Conservation (phyloP, 345 rosid species). For the Triadica sebifera region DNA sequence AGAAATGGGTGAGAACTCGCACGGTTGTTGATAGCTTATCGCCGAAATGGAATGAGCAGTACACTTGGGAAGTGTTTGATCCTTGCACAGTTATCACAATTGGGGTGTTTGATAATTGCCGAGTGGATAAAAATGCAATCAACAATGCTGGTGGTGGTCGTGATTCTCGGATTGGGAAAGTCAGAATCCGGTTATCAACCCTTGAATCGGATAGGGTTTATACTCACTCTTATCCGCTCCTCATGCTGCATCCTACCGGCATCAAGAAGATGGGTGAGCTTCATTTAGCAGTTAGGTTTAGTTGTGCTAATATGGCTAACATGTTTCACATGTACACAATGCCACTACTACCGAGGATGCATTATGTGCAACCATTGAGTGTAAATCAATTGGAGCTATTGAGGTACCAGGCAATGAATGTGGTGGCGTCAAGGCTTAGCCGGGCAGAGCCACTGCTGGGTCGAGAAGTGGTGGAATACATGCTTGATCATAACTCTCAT, state of each 20-base stretch:
- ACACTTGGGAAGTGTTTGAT: constrained; percentile 69
- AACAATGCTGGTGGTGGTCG: constrained; percentile 29
- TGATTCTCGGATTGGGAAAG: constrained; percentile 63
- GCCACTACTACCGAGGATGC: constrained; percentile 71
- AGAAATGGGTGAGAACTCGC: constrained; percentile 73
- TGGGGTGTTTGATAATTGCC: constrained; percentile 61
- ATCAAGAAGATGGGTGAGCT: constrained; percentile 79
- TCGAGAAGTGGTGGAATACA: constrained; percentile 68
- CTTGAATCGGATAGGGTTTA: constrained; percentile 61
- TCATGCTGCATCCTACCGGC: constrained; percentile 54
- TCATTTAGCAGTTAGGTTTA: constrained; percentile 67
- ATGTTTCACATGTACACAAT: constrained; percentile 58
- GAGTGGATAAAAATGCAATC: constrained; percentile 31
- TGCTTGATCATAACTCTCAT: constrained; percentile 74
- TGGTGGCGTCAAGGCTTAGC: constrained; percentile 49
- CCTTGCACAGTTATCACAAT: constrained; percentile 69
- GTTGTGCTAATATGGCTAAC: constrained; percentile 53
- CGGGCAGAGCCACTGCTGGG: constrained; percentile 70
- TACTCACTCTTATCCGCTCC: constrained; percentile 68
- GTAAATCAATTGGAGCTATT: constrained; percentile 55
- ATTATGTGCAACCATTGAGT: constrained; percentile 54
- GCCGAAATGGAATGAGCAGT: constrained; percentile 81
- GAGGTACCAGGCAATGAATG: constrained; percentile 64
- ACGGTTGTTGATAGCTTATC: constrained; percentile 57
- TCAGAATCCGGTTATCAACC: constrained; percentile 62